Evolutionary conservation across 768 basidiomycete species (phyloP), one percentile per base, ranked within the genome.

Genomic region (Saitozyma podzolica): DNA sequence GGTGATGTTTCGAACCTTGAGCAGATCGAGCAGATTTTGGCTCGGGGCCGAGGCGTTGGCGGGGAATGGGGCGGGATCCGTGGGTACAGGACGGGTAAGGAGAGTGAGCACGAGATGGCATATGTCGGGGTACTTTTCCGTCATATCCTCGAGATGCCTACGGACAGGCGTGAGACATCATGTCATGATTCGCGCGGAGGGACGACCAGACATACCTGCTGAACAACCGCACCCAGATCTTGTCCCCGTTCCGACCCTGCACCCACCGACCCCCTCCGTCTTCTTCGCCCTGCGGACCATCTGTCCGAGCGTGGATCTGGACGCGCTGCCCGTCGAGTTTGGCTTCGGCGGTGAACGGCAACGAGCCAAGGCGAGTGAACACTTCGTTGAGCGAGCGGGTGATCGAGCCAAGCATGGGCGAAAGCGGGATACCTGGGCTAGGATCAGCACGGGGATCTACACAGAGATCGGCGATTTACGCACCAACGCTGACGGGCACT

Each of bases 91-190:
- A 39, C 74, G 69, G 40, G 81, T 66, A 62, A 90, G 83, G 39
- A 90, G 81, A 37, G 74, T 70, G 29, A 83, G 73, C 42, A 88
- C 83, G 43, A 91, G 81, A 20, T 81, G 81, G 62, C 86, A 82
- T 53, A 92, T 84, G 79, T 94, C 91, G 8, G 92, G 91, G 78
- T 94, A 94, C 89, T 95, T 93, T 63, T 86, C 85, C 0, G 91
- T 92, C 92, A 93, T 93, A 71, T 92, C 87, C 80, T 94, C 91
- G 40, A 95, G 82, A 82, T 92, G 91, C 58, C 92, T 86, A 37
- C 7, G 13, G 13, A 11, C 14, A 11, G 39, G 58, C 19, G 19
- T 8, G 11, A 9, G n/a, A 61, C 48, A 69, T 52, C 55, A 29
- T 40, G 55, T 3, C n/a, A 39, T n/a, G 8, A 9, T 17, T 40